Evolutionary conservation across 768 basidiomycete genomes (phyloP).

Genomic region (Suillus spraguei): DNA sequence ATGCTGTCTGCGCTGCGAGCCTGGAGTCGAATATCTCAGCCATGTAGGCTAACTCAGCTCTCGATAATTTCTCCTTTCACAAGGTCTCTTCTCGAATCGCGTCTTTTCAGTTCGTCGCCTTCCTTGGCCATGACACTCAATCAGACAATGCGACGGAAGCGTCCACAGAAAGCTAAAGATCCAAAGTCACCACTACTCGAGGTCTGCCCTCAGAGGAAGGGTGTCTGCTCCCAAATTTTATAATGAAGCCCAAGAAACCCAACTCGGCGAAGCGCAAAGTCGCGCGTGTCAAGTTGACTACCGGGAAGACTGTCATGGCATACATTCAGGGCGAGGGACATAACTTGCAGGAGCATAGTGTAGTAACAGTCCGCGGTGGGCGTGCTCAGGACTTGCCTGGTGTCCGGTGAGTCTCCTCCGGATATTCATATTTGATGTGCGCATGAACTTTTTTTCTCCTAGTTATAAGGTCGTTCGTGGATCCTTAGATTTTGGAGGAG

Average conservation of each 20-base stretch:
- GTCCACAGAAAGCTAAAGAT: constrained; percentile 46
- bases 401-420: constrained; percentile 69
- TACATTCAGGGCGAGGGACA: constrained; percentile 98
- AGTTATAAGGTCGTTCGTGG: constrained; percentile 97
- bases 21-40: constrained; percentile 17
- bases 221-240: constrained; percentile 85
- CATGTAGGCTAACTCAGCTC: constrained; percentile 21
- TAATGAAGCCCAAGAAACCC: constrained; percentile 92
- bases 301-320: constrained; percentile 86
- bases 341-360: constrained; percentile 96
- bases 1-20: constrained; percentile 33
- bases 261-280: constrained; percentile 99
- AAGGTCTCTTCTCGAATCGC: constrained; percentile 31
- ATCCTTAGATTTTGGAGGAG: constrained; percentile 87
- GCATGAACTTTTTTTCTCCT: background rate
- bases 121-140: constrained; percentile 73
- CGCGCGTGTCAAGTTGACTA: constrained; percentile 88
- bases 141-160: constrained; percentile 83
- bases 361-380: constrained; percentile 93
- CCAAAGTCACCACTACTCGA: constrained; percentile 79
- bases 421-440: background rate
- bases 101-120: constrained; percentile 66
- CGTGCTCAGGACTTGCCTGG: constrained; percentile 97
- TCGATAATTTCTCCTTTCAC: background rate
- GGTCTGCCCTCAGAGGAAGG: constrained; percentile 84